Conservation (phyloP, 164 flowering plant species). For the Cinnamomum micranthum region DNA sequence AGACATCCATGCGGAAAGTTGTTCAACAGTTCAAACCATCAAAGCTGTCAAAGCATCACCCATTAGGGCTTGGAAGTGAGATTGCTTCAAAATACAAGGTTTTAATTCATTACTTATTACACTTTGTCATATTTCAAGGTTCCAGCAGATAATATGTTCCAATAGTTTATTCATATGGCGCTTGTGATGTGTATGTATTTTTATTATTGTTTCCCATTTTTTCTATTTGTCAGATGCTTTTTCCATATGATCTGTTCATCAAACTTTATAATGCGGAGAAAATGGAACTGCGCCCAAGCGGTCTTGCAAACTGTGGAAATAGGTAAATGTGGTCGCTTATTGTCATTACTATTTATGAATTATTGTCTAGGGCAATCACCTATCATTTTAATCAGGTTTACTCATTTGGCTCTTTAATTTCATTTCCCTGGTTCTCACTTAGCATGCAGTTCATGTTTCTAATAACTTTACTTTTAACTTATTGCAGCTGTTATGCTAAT, state of each 20-base stretch:
- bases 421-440: too few relatives aligned
- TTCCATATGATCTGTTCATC: constrained; percentile 64
- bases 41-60: constrained; percentile 35
- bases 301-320: constrained; percentile 87
- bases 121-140: background rate
- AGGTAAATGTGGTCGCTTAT: constrained; percentile 43
- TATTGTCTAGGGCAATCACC: background rate
- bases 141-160: background rate
- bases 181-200: background rate
- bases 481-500: constrained; percentile 94
- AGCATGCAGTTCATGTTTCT: background rate
- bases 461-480: constrained; percentile 7
- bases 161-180: background rate
- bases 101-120: background rate
- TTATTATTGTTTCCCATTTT: background rate
- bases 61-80: constrained; percentile 30
- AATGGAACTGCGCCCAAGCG: constrained; percentile 69
- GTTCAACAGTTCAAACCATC: constrained; percentile 57
- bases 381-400: background rate
- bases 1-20: constrained; percentile 56
- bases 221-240: constrained; percentile 50
- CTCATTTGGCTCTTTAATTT: too few relatives aligned
- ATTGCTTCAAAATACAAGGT: constrained; percentile 52
- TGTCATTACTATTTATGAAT: background rate
- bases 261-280: constrained; percentile 72